phyloP scores from a whole-genome alignment of 2,329 filamentous ascomycete genomes.

The Orbilia oligospora region DNA sequence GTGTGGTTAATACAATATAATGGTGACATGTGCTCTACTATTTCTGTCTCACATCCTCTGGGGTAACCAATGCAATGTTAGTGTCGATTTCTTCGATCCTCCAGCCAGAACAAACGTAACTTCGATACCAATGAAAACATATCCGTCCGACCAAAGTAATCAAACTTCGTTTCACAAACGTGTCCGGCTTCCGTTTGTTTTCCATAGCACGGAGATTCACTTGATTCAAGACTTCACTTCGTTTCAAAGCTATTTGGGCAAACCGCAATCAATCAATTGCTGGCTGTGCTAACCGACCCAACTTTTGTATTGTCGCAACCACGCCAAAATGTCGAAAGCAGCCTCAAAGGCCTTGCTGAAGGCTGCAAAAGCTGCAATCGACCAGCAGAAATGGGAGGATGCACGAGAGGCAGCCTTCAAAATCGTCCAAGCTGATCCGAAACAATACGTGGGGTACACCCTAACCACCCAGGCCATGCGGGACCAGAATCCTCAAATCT shows the following conservation, averaged over 20 bases:
- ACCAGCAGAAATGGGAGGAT: constrained; percentile 82
- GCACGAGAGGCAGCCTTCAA: constrained; percentile 78
- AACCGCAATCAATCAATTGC: constrained; percentile 2
- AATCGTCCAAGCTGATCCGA: constrained; percentile 79
- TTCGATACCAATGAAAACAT: neutral
- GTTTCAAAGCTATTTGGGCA: neutral
- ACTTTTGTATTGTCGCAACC: constrained; percentile 28
- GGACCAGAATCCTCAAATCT: constrained; percentile 7
- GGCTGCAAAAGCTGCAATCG: constrained; percentile 82
- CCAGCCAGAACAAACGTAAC: neutral
- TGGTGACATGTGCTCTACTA: too few relatives aligned
- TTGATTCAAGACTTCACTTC: neutral
- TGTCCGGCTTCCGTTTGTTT: constrained; percentile 2
- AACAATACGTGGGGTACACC: constrained; percentile 74
- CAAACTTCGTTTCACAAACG: constrained; percentile 6
- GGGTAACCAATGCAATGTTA: neutral
- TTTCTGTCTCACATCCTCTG: neutral
- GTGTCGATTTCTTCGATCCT: neutral
- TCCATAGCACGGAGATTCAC: neutral
- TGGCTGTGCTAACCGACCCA: constrained; percentile 3
- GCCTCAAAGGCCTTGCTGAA: constrained; percentile 73
- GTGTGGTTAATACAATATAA: too few relatives aligned
- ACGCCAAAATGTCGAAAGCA: constrained; percentile 55
- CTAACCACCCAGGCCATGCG: constrained; percentile 2
- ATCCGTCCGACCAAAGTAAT: neutral